These are phyloP conservation scores for Neurospora tetraspora DNA, from an alignment of 495 filamentous ascomycete species.

Conservation along the genomic window DNA sequence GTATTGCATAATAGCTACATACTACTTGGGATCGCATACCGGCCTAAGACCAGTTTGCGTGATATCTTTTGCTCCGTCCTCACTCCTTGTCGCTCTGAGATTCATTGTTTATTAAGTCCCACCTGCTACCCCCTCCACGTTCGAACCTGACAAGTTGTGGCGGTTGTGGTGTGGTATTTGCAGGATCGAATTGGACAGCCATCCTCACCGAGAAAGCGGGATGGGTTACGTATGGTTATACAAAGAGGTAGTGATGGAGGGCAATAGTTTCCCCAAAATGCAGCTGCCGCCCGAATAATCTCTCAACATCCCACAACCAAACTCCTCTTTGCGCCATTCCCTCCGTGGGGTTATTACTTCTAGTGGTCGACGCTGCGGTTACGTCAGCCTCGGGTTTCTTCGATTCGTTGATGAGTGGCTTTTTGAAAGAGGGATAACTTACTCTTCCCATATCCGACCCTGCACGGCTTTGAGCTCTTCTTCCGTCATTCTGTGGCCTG, in stretches of 20 bases:
- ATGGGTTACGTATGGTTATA: background rate
- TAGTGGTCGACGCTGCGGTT: slow-evolving; percentile 20
- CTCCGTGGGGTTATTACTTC: background rate
- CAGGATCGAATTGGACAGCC: background rate
- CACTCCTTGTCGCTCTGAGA: no score
- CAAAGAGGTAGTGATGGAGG: background rate
- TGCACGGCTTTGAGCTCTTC: slow-evolving; percentile 77
- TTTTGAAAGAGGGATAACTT: slow-evolving; percentile 16
- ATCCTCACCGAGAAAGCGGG: background rate
- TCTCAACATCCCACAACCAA: background rate
- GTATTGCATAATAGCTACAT: background rate
- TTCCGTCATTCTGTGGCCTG: slow-evolving; percentile 77
- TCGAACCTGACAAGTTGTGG: background rate
- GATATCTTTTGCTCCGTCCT: background rate
- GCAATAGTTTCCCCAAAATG: background rate
- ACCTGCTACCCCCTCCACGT: background rate
- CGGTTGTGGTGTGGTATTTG: background rate
- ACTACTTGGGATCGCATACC: background rate
- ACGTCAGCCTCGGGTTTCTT: slow-evolving; percentile 11
- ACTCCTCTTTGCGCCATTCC: background rate
- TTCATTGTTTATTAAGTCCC: no score
- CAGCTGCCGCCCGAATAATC: background rate
- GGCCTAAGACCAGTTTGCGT: background rate
- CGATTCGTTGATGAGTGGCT: slow-evolving; percentile 6
- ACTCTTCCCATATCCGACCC: slow-evolving; percentile 90